phyloP scores from a whole-genome alignment of 805 yeast species.

The Ogataea kodamae region DNA sequence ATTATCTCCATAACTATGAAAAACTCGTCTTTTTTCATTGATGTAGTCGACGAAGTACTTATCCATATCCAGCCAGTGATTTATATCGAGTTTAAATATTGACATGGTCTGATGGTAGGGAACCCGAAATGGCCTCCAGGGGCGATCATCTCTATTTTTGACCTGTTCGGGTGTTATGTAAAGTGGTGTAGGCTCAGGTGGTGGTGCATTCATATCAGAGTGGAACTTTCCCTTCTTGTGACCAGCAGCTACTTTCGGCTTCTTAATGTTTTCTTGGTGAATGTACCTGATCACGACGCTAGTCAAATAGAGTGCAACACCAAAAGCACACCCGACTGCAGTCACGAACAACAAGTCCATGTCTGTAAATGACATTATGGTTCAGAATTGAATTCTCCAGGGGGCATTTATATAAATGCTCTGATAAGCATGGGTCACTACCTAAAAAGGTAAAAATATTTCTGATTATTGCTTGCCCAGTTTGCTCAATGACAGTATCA shows the following conservation, averaged over 20 bases:
- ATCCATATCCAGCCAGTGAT: constrained; percentile 80
- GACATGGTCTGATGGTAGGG: constrained; percentile 81
- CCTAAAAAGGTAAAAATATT: constrained; percentile 23
- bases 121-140: constrained; percentile 80
- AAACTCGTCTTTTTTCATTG: constrained; percentile 57
- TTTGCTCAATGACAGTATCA: constrained; percentile 6
- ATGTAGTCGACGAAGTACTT: constrained; percentile 67
- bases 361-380: constrained; percentile 8
- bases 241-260: constrained; percentile 3
- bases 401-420: constrained; percentile 1
- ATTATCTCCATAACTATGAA: constrained; percentile 54
- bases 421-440: constrained; percentile 3
- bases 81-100: constrained; percentile 64
- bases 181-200: constrained; percentile 53
- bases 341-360: constrained; percentile 17
- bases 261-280: constrained; percentile 14
- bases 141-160: constrained; percentile 63
- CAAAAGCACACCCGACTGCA: constrained; percentile 27
- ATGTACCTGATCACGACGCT: too few relatives aligned
- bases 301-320: constrained; percentile 18
- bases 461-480: constrained; percentile 9
- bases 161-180: constrained; percentile 67
- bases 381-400: neutral
- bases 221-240: constrained; percentile 21
- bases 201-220: constrained; percentile 28